Evolutionary conservation across 2,329 filamentous ascomycete species (phyloP), one percentile per base, ranked within the genome.

Genomic region (Magnaporthiopsis incrustans): DNA sequence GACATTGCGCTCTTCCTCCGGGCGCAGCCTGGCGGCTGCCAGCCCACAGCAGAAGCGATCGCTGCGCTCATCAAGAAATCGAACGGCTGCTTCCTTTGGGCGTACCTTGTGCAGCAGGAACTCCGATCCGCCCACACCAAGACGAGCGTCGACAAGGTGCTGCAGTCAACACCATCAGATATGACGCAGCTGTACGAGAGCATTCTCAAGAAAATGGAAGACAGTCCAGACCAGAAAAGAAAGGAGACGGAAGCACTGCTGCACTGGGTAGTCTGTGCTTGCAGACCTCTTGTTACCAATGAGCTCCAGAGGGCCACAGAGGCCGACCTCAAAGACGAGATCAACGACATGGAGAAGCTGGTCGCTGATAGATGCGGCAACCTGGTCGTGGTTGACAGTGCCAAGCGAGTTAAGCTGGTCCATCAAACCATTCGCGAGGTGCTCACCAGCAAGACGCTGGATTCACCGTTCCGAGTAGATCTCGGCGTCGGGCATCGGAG

Each of bases 41-140:
- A 35, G 53, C 72, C 2, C 53, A 69, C 57, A 59, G 63, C 59
- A 44, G 57, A 67, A 15, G 61, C 61, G 1, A 67, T 70, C 26
- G 18, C n/a, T 6, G 32, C 57, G 3, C 27, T 64, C 33, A 62
- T 73, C 3, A 33, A 65, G 7, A 71, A 69, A 8, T 71, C 73
- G 0, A 62, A 59, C 0, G 73, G 73, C 1, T 73, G 68, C 44
- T 75, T 75, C 60, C 64, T 74, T 2, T 75, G 73, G 73, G 72
- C 70, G 0, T 66, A 67, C 8, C 58, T 75, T 1, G 67, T 74
- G 1, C 66, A 70, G 5, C 64, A 62, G 10, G 71, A 73, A 27
- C 64, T 75, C 3, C 68, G 68, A 10, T 63, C 69, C n/a, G 72
- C 68, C 3, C 68, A 70, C 1, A 73, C 68, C 2, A 65, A 66